phyloP scores from a whole-genome alignment of 139 green algal genomes.

The Tetratostichococcus sp. region DNA sequence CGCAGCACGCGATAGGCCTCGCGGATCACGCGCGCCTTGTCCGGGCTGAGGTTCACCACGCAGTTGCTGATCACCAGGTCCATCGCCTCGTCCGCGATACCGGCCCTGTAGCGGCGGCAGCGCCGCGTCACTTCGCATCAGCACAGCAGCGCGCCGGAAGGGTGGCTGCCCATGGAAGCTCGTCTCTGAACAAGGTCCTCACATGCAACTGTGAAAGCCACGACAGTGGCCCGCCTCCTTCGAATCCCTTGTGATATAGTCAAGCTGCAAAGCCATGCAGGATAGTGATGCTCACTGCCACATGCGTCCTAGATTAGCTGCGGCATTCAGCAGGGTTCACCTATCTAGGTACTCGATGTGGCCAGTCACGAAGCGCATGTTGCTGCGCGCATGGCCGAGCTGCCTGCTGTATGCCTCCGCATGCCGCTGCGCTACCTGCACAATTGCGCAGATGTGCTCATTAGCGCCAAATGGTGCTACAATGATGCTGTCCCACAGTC shows the following conservation, averaged over 20 bases:
- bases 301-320: no score
- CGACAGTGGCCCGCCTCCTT: no score
- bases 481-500: neutral
- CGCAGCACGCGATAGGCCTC: conserved; percentile 72
- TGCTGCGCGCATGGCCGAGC: conserved; percentile 69
- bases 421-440: conserved; percentile 65
- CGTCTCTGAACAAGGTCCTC: no score
- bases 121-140: no score
- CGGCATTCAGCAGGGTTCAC: no score
- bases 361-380: conserved; percentile 85
- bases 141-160: no score
- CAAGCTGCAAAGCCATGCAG: no score
- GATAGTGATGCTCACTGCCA: no score
- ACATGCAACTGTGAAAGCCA: no score
- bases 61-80: conserved; percentile 97
- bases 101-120: conserved; percentile 36
- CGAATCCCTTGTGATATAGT: no score
- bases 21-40: conserved; percentile 67
- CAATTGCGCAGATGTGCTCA: neutral
- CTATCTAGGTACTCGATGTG: conserved; percentile 86
- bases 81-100: conserved; percentile 62
- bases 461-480: neutral
- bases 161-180: no score
- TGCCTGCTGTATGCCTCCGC: conserved; percentile 13
- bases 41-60: conserved; percentile 87